phyloP scores from a whole-genome alignment of 2,329 filamentous ascomycete species.

The Endoconidiophora laricicola region DNA sequence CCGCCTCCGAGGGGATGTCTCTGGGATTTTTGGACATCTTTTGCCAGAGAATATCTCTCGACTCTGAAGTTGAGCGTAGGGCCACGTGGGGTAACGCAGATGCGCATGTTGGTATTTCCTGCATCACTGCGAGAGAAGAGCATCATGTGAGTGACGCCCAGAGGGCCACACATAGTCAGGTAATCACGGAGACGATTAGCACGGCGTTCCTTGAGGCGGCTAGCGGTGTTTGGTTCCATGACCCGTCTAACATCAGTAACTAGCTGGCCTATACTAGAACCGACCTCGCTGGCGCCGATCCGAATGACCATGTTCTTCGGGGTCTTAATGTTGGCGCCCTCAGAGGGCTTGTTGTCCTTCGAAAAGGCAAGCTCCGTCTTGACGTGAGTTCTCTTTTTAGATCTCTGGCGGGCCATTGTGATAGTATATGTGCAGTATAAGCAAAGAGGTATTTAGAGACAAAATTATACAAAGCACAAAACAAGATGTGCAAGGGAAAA shows the following conservation, averaged over 20 bases:
- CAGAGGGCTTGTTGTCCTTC: slow-evolving; percentile 33
- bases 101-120: slow-evolving; percentile 82
- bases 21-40: slow-evolving; percentile 72
- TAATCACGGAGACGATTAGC: slow-evolving; percentile 84
- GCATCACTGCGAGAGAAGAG: slow-evolving; percentile 80
- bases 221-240: slow-evolving; percentile 92
- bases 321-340: slow-evolving; percentile 46
- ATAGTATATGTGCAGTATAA: not conserved
- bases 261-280: slow-evolving; percentile 77
- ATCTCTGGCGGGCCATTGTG: slow-evolving; percentile 61
- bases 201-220: slow-evolving; percentile 72
- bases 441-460: not conserved
- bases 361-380: slow-evolving; percentile 45
- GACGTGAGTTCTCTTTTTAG: slow-evolving; percentile 79
- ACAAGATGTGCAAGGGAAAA: not conserved
- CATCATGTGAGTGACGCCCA: slow-evolving; percentile 83
- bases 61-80: slow-evolving; percentile 90
- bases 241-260: slow-evolving; percentile 80
- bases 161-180: slow-evolving; percentile 82
- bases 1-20: slow-evolving; percentile 67
- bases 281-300: slow-evolving; percentile 85
- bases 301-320: slow-evolving; percentile 98
- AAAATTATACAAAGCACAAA: not conserved
- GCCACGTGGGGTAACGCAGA: slow-evolving; percentile 75
- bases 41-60: slow-evolving; percentile 84